Base-by-base conservation (phyloP, 805 yeast species). In the Ogataea wickerhamii region DNA sequence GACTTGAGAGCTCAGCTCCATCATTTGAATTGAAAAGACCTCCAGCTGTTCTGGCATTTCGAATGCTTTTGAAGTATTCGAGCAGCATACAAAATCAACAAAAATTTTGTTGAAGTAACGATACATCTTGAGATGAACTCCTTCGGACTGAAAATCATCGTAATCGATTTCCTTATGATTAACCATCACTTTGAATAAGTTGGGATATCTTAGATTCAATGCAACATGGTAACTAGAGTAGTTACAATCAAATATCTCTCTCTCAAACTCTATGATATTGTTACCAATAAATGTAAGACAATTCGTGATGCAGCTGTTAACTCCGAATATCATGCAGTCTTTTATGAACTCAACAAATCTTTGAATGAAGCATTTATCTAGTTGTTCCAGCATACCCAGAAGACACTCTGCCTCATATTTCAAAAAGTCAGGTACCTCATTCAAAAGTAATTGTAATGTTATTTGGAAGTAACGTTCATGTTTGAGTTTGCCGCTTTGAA, bases 321-420 rank as follows among this genome's bases (percentile, higher is more conserved):
- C 40, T 7, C 56, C 54, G 37, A 36, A 45, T 6, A 53, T 47
- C 48, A 50, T 48, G 26, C 50, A 51, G 27, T 55, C 58, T 31
- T 45, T 49, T 37, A 51, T 42, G 22, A 55, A 44, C 34, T 47
- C 53, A 31, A 53, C 48, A 36, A 54, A 52, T 14, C 27, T 41
- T 27, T 49, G 50, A 19, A 51, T 27, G 28, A 47, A 53, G 2
- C 14, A 20, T 28, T 43, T 38, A 21, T 45, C 49, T 6, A 53
- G 32, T 11, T 24, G 22, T 13, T 38, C 41, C 5, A 36, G 8
- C 19, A 28, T 28, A 2, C 22, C 13, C 16, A 45, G n/a, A 21
- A 51, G 21, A 8, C 23, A 11, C 4, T 36, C 49, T 4, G 46
- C 42, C 28, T 52, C 56, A 6, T 25, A 28, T 22, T 42, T 36